phyloP scores from a whole-genome alignment of 768 basidiomycete species.

The Clavaria fumosa region DNA sequence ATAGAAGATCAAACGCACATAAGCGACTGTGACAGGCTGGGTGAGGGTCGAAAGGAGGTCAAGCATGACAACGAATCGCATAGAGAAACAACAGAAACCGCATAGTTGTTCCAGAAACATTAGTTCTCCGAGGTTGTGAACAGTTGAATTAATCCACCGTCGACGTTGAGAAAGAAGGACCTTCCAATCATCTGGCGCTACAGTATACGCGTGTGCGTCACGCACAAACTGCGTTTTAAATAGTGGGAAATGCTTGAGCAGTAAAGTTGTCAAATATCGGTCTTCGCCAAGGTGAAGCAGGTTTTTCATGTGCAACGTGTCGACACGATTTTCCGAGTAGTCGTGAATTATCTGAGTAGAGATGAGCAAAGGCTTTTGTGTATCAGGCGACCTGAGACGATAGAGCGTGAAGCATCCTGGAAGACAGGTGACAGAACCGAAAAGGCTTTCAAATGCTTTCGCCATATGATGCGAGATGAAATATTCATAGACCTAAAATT shows the following conservation, averaged over 20 bases:
- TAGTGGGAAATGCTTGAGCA: constrained; percentile 88
- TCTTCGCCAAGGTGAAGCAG: constrained; percentile 95
- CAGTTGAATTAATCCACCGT: constrained; percentile 99
- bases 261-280: constrained; percentile 91
- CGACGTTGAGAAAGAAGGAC: constrained; percentile 90
- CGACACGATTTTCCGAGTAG: constrained; percentile 92
- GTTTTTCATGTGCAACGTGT: constrained; percentile 98
- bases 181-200: constrained; percentile 93
- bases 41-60: constrained; percentile 81
- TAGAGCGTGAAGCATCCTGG: constrained; percentile 99
- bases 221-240: constrained; percentile 94
- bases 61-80: constrained; percentile 97
- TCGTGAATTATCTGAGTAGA: constrained; percentile 82
- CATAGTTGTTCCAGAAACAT: constrained; percentile 84
- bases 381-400: constrained; percentile 86
- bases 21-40: constrained; percentile 77
- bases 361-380: constrained; percentile 87
- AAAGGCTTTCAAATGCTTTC: constrained; percentile 93
- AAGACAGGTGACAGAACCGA: constrained; percentile 95
- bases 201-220: constrained; percentile 87
- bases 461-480: constrained; percentile 99
- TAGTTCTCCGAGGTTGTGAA: constrained; percentile 91
- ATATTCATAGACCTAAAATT: constrained; percentile 81
- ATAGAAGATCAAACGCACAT: constrained; percentile 38
- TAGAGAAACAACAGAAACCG: constrained; percentile 98